Conservation (phyloP, 768 basidiomycete species). For the Rhodotorula babjevae region DNA sequence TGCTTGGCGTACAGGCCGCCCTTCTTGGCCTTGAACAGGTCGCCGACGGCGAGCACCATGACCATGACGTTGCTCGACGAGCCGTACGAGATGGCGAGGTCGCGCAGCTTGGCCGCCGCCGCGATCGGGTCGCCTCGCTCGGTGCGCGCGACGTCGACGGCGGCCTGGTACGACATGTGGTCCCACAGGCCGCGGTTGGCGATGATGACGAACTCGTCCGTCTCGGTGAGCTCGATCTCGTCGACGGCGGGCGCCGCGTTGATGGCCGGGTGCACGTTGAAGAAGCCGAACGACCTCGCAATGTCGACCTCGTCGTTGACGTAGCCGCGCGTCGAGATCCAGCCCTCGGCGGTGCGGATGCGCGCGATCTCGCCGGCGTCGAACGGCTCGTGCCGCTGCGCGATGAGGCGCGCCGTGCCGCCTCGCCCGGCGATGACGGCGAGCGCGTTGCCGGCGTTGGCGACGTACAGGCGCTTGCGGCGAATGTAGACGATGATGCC, state of each 20-base stretch:
- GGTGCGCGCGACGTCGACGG: constrained; percentile 86
- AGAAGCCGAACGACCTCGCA: constrained; percentile 91
- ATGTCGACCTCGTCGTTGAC: constrained; percentile 88
- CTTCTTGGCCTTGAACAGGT: constrained; percentile 57
- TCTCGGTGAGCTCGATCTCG: constrained; percentile 64
- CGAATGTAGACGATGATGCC: constrained; percentile 81
- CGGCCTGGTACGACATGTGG: constrained; percentile 86
- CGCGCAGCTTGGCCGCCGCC: constrained; percentile 92
- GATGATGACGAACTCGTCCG: constrained; percentile 94
- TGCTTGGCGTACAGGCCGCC: constrained; percentile 28
- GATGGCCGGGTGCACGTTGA: constrained; percentile 78
- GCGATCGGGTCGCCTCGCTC: constrained; percentile 71
- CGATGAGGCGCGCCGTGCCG: constrained; percentile 68
- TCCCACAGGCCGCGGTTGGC: constrained; percentile 92
- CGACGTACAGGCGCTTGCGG: constrained; percentile 74
- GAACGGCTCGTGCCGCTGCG: constrained; percentile 81
- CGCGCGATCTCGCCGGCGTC: constrained; percentile 75
- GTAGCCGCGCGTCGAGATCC: constrained; percentile 82
- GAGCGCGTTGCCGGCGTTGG: constrained; percentile 80
- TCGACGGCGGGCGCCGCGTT: constrained; percentile 80
- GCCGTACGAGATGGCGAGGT: constrained; percentile 94
- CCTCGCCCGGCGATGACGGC: constrained; percentile 60
- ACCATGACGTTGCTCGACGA: constrained; percentile 92
- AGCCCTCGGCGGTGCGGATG: constrained; percentile 88
- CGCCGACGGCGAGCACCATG: constrained; percentile 84